Evolutionary conservation across 75 land plant species (phyloP).

Genomic region (Sequoiadendron giganteum): DNA sequence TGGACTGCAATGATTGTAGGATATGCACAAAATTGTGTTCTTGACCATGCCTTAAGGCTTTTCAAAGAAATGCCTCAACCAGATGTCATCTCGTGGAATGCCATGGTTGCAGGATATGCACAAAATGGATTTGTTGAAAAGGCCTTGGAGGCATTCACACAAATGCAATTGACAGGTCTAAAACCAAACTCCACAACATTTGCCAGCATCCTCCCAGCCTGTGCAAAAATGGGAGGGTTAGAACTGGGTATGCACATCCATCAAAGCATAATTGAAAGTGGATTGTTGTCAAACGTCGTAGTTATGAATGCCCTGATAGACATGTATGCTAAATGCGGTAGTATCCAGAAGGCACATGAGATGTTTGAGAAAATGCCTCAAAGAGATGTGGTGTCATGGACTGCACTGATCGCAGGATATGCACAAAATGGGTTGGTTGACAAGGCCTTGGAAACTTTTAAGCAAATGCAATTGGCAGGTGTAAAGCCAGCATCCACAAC

Average conservation of each 20-base stretch:
- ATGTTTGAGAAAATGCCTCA: conserved; percentile 28
- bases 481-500: conserved; percentile 20
- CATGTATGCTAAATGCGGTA: conserved; percentile 19
- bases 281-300: conserved; percentile 12
- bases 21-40: conserved; percentile 22
- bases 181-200: conserved; percentile 22
- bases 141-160: conserved; percentile 19
- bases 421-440: conserved; percentile 20
- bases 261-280: conserved; percentile 15
- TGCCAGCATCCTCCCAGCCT: conserved; percentile 21
- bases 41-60: conserved; percentile 9
- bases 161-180: conserved; percentile 21
- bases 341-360: conserved; percentile 15
- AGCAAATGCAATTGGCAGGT: conserved; percentile 12
- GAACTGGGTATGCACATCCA: conserved; percentile 20
- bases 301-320: conserved; percentile 26
- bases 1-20: conserved; percentile 23
- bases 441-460: conserved; percentile 26
- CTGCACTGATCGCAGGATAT: conserved; percentile 29
- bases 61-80: conserved; percentile 20
- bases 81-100: conserved; percentile 36
- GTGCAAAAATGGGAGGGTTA: conserved; percentile 16
- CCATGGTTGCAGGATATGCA: conserved; percentile 28
- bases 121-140: conserved; percentile 17
- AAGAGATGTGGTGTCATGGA: conserved; percentile 30